Evolutionary conservation across 108 stramenopile genomes (phyloP).

Genomic region (Cyclotella atomus): DNA sequence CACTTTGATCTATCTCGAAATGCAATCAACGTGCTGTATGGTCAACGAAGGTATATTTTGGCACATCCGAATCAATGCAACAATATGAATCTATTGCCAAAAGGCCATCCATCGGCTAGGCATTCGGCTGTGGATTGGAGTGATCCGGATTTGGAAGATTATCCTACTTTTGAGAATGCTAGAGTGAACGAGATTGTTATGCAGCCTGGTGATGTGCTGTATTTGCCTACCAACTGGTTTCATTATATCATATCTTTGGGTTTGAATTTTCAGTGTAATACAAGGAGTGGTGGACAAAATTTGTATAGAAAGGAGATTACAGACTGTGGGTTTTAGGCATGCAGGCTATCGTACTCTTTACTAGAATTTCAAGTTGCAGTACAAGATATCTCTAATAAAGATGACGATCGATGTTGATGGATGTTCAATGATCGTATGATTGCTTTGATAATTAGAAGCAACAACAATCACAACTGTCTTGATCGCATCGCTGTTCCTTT

Average conservation of each 20-base stretch:
- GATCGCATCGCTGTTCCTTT: too few relatives aligned
- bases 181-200: conserved; percentile 90
- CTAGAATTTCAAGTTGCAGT: too few relatives aligned
- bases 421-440: too few relatives aligned
- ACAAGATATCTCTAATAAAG: too few relatives aligned
- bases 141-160: conserved; percentile 76
- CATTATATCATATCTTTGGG: conserved; percentile 94
- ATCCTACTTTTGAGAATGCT: conserved; percentile 71
- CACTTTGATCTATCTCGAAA: conserved; percentile 95
- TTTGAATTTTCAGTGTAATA: conserved; percentile 96
- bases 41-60: conserved; percentile 89
- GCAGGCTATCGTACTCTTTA: too few relatives aligned
- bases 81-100: conserved; percentile 82
- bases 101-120: conserved; percentile 85
- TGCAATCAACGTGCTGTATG: conserved; percentile 82
- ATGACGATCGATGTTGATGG: too few relatives aligned
- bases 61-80: conserved; percentile 89
- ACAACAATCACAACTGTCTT: too few relatives aligned
- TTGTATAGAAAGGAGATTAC: conserved; percentile 48
- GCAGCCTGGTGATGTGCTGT: conserved; percentile 94
- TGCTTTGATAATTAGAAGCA: too few relatives aligned
- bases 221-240: conserved; percentile 96
- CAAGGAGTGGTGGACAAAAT: conserved; percentile 77
- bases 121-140: conserved; percentile 92
- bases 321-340: conserved; percentile 58